These are phyloP conservation scores for Pythium apleroticum DNA, from an alignment of 352 stramenopile genomes.

Conservation along the genomic window DNA sequence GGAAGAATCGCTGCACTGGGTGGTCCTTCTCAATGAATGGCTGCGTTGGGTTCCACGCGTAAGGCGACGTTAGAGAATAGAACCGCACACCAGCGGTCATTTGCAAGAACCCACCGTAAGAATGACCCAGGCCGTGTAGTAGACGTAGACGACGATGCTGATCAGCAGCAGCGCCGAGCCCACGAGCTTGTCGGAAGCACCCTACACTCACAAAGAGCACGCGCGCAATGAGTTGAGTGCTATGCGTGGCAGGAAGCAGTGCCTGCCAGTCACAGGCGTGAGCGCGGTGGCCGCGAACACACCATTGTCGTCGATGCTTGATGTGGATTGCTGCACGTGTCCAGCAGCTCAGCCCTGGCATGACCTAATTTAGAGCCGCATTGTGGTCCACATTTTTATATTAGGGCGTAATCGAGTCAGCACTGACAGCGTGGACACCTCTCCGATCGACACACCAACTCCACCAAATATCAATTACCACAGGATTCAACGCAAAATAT, in stretches of 20 bases:
- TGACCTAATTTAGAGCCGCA: slow-evolving; percentile 5
- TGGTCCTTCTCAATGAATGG: slow-evolving; percentile 87
- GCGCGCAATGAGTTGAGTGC: not conserved
- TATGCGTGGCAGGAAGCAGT: not conserved
- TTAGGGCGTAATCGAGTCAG: slow-evolving; percentile 5
- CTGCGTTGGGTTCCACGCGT: slow-evolving; percentile 32
- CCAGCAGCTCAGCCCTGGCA: not conserved
- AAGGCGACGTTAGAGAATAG: no score
- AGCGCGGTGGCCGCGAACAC: not conserved
- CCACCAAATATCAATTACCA: not conserved
- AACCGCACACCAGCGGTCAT: not conserved
- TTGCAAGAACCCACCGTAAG: slow-evolving; percentile 62
- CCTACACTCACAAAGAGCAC: slow-evolving; percentile 26
- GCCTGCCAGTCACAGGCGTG: not conserved
- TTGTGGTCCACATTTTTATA: slow-evolving; percentile 2
- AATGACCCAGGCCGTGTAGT: slow-evolving; percentile 91
- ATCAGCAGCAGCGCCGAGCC: slow-evolving; percentile 74
- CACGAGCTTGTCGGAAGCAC: slow-evolving; percentile 75
- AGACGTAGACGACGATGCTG: slow-evolving; percentile 86
- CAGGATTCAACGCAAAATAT: not conserved
- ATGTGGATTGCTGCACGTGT: not conserved
- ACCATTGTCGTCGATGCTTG: slow-evolving; percentile 12
- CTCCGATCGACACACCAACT: not conserved
- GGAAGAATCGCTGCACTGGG: slow-evolving; percentile 79
- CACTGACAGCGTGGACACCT: not conserved